Evolutionary conservation across 768 basidiomycete genomes (phyloP).

Genomic region (Gyrodon lividus): DNA sequence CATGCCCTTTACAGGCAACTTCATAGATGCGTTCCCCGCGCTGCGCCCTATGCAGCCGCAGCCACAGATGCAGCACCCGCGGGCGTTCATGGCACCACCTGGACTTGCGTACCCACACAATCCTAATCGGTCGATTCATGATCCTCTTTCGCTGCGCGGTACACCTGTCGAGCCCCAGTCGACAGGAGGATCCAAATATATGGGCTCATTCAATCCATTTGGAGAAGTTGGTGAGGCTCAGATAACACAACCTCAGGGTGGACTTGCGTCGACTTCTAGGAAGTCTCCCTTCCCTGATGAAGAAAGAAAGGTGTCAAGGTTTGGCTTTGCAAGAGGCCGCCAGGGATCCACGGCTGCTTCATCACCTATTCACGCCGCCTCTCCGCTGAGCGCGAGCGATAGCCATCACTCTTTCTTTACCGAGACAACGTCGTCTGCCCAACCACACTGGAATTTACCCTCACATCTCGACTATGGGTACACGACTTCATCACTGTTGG

Average conservation of each 20-base stretch:
- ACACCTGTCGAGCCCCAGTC: conserved; percentile 47
- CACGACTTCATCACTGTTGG: conserved; percentile 45
- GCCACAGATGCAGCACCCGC: conserved; percentile 23
- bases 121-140: conserved; percentile 53
- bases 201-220: conserved; percentile 82
- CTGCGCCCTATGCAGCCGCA: conserved; percentile 40
- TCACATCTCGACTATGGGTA: conserved; percentile 42
- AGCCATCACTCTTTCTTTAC: conserved; percentile 48
- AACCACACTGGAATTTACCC: conserved; percentile 46
- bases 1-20: conserved; percentile 63
- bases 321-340: conserved; percentile 76
- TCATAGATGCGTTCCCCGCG: conserved; percentile 69
- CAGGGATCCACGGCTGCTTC: conserved; percentile 57
- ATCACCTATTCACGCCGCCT: conserved; percentile 56
- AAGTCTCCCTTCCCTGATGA: conserved; percentile 53
- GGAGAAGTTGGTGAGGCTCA: conserved; percentile 56
- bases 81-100: conserved; percentile 48
- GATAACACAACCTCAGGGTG: conserved; percentile 26
- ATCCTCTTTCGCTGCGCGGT: conserved; percentile 43
- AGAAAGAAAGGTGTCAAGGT: conserved; percentile 69
- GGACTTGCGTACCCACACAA: conserved; percentile 51
- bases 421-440: conserved; percentile 35
- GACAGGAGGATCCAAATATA: conserved; percentile 51
- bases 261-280: conserved; percentile 30
- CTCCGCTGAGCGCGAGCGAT: conserved; percentile 53